phyloP scores from a whole-genome alignment of 2,329 filamentous ascomycete species.

The Amauroascus verrucosus region DNA sequence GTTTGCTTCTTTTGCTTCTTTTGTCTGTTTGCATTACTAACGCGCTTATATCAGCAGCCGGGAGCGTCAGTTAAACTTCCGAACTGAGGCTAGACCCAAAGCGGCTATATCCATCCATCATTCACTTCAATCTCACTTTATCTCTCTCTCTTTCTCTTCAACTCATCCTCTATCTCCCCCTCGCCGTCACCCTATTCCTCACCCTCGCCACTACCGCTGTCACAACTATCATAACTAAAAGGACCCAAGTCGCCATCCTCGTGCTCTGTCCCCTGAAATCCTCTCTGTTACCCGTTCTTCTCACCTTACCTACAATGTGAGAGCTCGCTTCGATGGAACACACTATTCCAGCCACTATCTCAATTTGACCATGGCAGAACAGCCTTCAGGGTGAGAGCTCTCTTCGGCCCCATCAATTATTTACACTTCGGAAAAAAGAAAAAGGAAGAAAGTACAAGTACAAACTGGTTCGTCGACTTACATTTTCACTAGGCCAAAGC shows the following conservation, averaged over 20 bases:
- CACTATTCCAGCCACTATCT: background rate
- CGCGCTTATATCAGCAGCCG: no score
- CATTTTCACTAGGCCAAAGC: background rate
- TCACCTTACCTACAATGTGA: no score
- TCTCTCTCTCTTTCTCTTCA: background rate
- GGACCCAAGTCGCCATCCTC: no score
- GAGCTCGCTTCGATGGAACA: no score
- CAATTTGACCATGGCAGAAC: background rate
- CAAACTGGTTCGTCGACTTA: background rate
- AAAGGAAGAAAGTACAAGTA: background rate
- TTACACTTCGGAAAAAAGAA: background rate
- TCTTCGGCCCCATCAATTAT: background rate
- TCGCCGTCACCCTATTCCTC: background rate
- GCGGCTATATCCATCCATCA: no score
- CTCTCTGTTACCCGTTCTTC: no score
- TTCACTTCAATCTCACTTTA: background rate
- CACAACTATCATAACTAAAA: no score
- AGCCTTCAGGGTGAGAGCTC: background rate
- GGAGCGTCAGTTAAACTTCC: no score
- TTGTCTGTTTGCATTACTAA: no score
- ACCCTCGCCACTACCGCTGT: no score
- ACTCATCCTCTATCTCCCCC: background rate
- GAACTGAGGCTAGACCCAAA: no score
- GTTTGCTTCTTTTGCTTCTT: no score
- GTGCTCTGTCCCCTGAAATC: background rate